A percentile compares a stretch with the other conserved stretches of the same genome.
Conservation (phyloP, 495 filamentous ascomycete species). For the Melanomma pulvis-pyrius region DNA sequence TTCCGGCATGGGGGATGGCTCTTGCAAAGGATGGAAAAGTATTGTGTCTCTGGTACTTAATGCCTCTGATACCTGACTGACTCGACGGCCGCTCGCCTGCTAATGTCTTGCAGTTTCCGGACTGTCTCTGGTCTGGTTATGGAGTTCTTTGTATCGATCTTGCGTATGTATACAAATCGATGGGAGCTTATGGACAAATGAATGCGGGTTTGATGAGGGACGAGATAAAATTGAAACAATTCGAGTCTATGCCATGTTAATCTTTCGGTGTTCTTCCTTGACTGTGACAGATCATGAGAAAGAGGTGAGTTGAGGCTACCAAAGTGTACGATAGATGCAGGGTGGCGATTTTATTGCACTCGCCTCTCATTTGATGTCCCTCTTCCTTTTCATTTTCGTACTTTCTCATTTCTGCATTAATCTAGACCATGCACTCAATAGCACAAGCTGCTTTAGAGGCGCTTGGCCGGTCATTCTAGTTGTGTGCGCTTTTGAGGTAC, state of each 20-base stretch:
- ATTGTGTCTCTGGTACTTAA: slow-evolving; percentile 26
- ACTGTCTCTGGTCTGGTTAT: not conserved
- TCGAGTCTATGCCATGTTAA: not conserved
- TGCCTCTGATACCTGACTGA: slow-evolving; percentile 24
- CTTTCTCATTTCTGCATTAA: no score
- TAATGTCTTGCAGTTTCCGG: not conserved
- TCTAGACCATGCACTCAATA: not conserved
- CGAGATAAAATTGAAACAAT: slow-evolving; percentile 5
- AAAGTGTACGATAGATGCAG: no score
- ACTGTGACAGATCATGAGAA: not conserved
- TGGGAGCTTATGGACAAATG: not conserved
- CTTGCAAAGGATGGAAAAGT: slow-evolving; percentile 24
- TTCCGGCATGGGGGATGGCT: slow-evolving; percentile 1
- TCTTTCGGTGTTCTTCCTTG: not conserved
- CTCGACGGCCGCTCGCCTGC: slow-evolving; percentile 11
- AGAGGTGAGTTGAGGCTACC: no score
- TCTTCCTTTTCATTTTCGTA: no score
- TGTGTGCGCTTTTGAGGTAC: no score
- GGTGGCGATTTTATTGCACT: no score
- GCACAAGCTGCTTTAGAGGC: no score
- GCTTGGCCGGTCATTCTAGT: no score
- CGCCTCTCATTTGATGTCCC: no score
- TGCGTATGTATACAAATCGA: not conserved
- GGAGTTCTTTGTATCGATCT: slow-evolving; percentile 11
- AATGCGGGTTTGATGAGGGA: not conserved